Conservation (phyloP, 805 yeast species). For the Teunomyces tritomae region DNA sequence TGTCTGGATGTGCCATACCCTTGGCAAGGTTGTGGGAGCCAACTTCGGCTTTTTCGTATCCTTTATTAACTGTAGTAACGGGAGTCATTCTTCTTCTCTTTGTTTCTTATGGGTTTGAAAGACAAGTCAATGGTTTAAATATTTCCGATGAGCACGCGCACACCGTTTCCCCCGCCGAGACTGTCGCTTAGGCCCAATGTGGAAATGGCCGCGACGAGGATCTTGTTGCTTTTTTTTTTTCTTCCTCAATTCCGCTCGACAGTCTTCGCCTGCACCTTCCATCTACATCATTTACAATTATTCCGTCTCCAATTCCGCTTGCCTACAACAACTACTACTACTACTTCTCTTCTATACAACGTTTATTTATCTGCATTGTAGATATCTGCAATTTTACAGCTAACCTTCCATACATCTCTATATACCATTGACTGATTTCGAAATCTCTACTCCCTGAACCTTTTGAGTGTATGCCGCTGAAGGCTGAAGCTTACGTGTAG, state of each 20-base stretch:
- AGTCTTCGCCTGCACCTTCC: slow-evolving; percentile 9
- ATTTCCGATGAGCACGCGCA: no score
- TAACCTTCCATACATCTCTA: background rate
- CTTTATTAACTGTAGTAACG: slow-evolving; percentile 30
- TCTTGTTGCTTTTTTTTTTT: no score
- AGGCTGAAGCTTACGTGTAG: slow-evolving; percentile 70
- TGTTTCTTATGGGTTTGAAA: no score
- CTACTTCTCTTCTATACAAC: no score
- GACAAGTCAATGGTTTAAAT: no score
- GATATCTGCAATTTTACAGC: background rate
- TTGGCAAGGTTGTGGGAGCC: slow-evolving; percentile 63
- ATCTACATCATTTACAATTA: background rate
- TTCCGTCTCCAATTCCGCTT: background rate
- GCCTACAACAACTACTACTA: no score
- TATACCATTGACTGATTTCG: slow-evolving; percentile 56
- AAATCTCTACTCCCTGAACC: slow-evolving; percentile 63
- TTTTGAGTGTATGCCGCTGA: slow-evolving; percentile 62
- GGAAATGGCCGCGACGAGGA: no score
- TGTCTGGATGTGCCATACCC: slow-evolving; percentile 52
- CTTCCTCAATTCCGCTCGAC: no score
- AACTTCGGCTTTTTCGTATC: slow-evolving; percentile 36
- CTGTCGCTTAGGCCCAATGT: no score
- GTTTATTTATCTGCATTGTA: no score
- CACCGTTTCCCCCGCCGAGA: no score
- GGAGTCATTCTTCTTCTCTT: slow-evolving; percentile 6